Conservation (phyloP, 208 protist species). For the Tritrichomonas musculus region DNA sequence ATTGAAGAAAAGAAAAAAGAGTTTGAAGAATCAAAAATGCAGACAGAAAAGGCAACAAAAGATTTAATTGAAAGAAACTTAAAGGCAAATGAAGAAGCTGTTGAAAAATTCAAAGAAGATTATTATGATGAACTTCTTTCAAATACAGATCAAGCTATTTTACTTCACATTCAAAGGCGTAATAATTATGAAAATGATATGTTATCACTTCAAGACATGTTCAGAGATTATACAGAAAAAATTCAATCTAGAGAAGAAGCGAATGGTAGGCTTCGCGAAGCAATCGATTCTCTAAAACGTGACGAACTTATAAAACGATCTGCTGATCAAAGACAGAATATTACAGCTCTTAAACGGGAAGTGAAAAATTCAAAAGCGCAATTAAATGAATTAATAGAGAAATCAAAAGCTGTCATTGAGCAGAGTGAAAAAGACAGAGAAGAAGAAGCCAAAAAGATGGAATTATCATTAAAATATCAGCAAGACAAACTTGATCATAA, state of each 20-base stretch:
- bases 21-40: neutral
- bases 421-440: neutral
- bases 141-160: slow-evolving; percentile 8
- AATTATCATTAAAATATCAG: neutral
- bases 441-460: neutral
- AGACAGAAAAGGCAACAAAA: neutral
- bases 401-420: neutral
- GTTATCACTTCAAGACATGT: neutral
- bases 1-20: neutral
- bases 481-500: slow-evolving; percentile 22
- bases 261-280: neutral
- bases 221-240: neutral
- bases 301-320: neutral
- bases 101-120: neutral
- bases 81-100: neutral
- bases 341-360: neutral
- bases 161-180: neutral
- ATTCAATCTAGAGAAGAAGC: neutral
- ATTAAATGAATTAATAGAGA: neutral
- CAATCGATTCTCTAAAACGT: neutral
- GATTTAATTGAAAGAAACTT: neutral
- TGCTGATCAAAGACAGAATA: neutral
- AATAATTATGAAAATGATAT: slow-evolving; percentile 18
- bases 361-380: neutral
- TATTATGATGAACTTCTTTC: neutral